phyloP scores from a whole-genome alignment of 148 eudicot species.

The Cornus suecica region DNA sequence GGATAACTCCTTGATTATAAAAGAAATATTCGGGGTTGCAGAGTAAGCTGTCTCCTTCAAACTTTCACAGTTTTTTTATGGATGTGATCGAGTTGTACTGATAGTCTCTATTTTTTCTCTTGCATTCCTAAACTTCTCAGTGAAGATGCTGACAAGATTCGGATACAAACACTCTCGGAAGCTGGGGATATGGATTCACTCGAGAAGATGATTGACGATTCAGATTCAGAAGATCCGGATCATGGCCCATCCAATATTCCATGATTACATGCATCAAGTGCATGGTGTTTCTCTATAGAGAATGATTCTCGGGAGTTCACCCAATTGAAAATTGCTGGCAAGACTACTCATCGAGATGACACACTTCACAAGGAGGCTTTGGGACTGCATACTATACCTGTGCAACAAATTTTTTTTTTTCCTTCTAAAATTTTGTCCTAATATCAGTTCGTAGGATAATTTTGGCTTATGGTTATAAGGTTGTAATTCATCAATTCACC shows the following conservation, averaged over 20 bases:
- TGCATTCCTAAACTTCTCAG: constrained; percentile 26
- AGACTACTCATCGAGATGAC: too few relatives aligned
- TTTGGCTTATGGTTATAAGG: too few relatives aligned
- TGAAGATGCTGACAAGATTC: constrained; percentile 70
- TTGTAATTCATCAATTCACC: too few relatives aligned
- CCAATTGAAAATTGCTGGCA: too few relatives aligned
- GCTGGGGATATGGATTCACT: constrained; percentile 63
- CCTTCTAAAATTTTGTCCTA: too few relatives aligned
- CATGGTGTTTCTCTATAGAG: neutral
- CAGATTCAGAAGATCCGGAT: constrained; percentile 37
- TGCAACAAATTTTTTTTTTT: too few relatives aligned
- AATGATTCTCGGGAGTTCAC: constrained; percentile 27
- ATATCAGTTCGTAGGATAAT: too few relatives aligned
- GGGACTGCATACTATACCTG: too few relatives aligned
- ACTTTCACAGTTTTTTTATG: constrained; percentile 13
- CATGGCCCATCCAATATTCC: constrained; percentile 20
- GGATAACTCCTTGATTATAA: constrained; percentile 63
- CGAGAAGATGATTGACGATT: constrained; percentile 61
- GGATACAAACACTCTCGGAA: constrained; percentile 53
- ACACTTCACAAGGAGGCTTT: too few relatives aligned
- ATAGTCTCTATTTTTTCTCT: neutral
- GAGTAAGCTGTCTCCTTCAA: constrained; percentile 42
- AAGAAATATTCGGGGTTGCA: constrained; percentile 79
- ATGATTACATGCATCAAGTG: constrained; percentile 2
- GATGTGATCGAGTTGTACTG: neutral